Evolutionary conservation across 768 basidiomycete species (phyloP), one percentile per base, ranked within the genome.

Genomic region (Auricularia cornea): DNA sequence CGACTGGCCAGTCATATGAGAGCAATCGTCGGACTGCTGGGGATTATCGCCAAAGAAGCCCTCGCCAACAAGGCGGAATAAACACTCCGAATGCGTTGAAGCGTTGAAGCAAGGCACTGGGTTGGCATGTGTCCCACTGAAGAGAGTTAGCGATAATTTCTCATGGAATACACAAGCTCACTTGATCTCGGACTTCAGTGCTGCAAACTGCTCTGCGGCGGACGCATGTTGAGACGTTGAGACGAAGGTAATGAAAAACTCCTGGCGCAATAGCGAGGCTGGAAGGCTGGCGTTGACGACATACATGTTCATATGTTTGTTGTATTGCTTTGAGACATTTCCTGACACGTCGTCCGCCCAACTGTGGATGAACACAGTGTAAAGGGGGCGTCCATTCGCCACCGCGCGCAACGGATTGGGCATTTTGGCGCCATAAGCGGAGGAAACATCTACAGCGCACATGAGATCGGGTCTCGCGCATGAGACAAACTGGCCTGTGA

Each of bases 21-120:
- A 60, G 2, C 63, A 52, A 30, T 66, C 63, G 35, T 69, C 68
- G 1, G 68, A 66, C 56, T 68, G 67, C 38, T 68, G 67, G 4
- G 68, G 68, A 32, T 69, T 69, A 31, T 69, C 68, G 6, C 65
- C 67, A 2, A 65, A 64, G 5, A 66, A 52, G 33, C 35, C 32
- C 20, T 63, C 63, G 1, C 54, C 23, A 2, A 56, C 30, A 12
- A 69, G 23, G 10, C 63, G 44, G 8, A 63, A 35, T 8, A 59
- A 54, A 35, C 65, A 67, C 16, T 59, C 60, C 3, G 60, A 1
- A 0, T 57, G 6, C 1, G 61, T 66, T 0, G 32, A 48, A 1
- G 65, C 63, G 40, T 67, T 59, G 52, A 56, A 67, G 23, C 59
- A 60, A 16, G 20, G 41, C 23, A 59, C 44, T 0, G 65, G 66